Conservation (phyloP, 345 rosid species). For the Citrus cavaleriei region DNA sequence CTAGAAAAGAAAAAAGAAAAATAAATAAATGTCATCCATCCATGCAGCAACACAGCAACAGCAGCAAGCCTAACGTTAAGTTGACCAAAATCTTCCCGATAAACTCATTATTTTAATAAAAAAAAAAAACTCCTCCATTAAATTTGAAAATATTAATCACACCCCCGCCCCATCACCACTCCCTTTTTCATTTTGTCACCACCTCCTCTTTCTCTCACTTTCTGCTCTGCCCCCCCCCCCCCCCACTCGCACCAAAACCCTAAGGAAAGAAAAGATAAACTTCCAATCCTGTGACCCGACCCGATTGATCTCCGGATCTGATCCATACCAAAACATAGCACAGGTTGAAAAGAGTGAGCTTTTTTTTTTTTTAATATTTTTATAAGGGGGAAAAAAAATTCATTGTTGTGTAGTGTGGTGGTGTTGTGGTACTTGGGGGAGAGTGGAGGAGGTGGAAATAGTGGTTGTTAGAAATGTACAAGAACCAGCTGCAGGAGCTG, state of each 20-base stretch:
- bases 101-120: conserved; percentile 24
- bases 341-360: neutral
- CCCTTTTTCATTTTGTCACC: neutral
- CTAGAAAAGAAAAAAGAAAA: neutral
- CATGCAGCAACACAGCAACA: conserved; percentile 43
- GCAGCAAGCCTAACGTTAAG: conserved; percentile 49
- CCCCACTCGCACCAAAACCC: conserved; percentile 16
- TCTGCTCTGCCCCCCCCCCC: too few species aligned
- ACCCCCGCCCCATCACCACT: neutral
- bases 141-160: conserved; percentile 4
- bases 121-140: conserved; percentile 17
- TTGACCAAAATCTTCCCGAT: conserved; percentile 42
- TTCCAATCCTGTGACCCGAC: conserved; percentile 20
- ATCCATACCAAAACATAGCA: neutral
- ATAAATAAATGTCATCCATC: conserved; percentile 32
- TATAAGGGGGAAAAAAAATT: too few species aligned
- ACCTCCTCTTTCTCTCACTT: conserved; percentile 1
- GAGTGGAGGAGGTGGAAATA: neutral
- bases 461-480: conserved; percentile 61
- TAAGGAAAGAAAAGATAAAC: conserved; percentile 3
- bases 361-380: too few species aligned
- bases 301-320: neutral
- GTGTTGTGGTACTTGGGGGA: too few species aligned
- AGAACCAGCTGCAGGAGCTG: conserved; percentile 99
- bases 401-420: too few species aligned